These are phyloP conservation scores for Solanum ossicruentum DNA, from an alignment of 257 asterid genomes.

Conservation along the genomic window DNA sequence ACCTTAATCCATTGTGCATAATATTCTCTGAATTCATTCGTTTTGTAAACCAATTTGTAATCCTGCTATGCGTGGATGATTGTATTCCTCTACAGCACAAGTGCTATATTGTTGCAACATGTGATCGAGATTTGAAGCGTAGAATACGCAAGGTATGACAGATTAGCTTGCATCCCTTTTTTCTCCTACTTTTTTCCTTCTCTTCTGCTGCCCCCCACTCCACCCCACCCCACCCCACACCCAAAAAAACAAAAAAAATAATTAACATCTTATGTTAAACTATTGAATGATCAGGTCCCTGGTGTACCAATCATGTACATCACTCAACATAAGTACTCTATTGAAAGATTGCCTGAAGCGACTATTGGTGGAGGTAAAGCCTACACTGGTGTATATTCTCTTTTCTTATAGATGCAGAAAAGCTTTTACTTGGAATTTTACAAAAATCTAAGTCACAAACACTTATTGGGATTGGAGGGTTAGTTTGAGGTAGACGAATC, in stretches of 20 bases:
- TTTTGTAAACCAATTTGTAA: too few relatives aligned
- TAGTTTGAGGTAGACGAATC: not conserved
- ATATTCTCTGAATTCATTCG: not conserved
- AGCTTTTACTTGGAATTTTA: not conserved
- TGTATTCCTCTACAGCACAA: constrained; percentile 50
- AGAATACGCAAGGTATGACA: constrained; percentile 75
- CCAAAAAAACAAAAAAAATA: too few relatives aligned
- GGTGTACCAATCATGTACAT: constrained; percentile 98
- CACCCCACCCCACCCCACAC: too few relatives aligned
- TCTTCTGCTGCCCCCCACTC: not conserved
- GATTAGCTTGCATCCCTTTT: not conserved
- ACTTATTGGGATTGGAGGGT: not conserved
- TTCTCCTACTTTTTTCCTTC: not conserved
- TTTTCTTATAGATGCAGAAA: not conserved
- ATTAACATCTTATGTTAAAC: not conserved
- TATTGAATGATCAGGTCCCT: constrained; percentile 42
- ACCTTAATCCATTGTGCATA: not conserved
- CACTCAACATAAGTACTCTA: constrained; percentile 62
- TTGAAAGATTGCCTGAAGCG: constrained; percentile 91
- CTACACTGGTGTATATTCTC: not conserved
- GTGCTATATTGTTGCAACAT: constrained; percentile 94
- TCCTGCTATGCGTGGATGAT: not conserved
- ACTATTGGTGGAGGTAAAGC: constrained; percentile 82
- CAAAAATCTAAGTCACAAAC: not conserved
- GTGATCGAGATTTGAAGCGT: constrained; percentile 93